Base-by-base conservation (phyloP, 441 rosid species). In the Aquilaria agallochum region DNA sequence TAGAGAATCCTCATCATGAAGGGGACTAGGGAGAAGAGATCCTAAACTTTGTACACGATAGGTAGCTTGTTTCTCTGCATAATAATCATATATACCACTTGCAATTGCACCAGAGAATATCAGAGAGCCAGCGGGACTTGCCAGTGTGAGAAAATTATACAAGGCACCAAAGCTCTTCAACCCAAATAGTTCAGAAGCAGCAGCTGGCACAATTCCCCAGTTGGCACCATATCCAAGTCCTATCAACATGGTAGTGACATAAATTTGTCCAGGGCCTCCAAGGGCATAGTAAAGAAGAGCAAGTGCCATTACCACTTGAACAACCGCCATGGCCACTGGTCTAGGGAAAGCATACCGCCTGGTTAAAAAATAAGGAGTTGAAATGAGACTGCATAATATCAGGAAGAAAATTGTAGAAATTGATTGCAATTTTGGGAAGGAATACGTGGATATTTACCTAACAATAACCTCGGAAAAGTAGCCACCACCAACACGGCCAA, bases 191-290 rank as follows among this genome's bases (percentile, higher is more conserved):
- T 86, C 92, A 2, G 92, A 83, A 5, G 68, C 89, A 55, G 83
- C 56, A 40, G 92, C 83, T 14, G 82, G 81, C 36, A 81, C 77
- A 3, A 83, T 76, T 2, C 72, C 87, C 85, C 82, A 81, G 62
- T 83, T 85, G 31, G 85, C 84, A 7, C 87, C 89, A 48, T 81
- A 86, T 34, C 87, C 80, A 31, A 85, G 77, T 61, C 91, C 88
- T 40, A 55, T 68, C n/a, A 85, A 64, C 65, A 77, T 65, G 6
- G 88, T 85, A 31, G 74, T 63, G 3, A 80, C 72, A 20, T 83
- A 83, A 20, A 85, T 79, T 74, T 80, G 66, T 46, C 78, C 74
- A 0, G 91, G 84, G 65, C 77, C 73, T 31, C 76, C 88, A 62
- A 83, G 60, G 13, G 83, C 78, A 53, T 75, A 80, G 79, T 76